Evolutionary conservation across 306 rosid genomes (phyloP), one percentile per base, ranked within the genome.

Genomic region (Cucurbita argyrosperma): DNA sequence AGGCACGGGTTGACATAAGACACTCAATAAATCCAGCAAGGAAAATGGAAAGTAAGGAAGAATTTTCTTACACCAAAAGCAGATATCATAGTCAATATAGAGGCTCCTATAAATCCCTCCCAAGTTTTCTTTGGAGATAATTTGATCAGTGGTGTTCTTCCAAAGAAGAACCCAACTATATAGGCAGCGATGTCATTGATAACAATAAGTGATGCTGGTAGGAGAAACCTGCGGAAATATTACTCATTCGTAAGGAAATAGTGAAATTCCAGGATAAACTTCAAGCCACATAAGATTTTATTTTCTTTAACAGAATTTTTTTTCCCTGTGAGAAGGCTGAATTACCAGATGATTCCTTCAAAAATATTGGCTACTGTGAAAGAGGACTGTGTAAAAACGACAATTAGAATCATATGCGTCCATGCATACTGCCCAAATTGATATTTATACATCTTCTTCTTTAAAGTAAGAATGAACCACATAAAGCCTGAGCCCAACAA

Each of bases 341-440:
- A 42, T 46, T 88, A 95, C 99, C 99, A 95, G 88, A 95, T 80
- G 83, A 95, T 95, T 82, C 97, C 99, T 87, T 95, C 96, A 78
- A 95, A 95, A 74, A 95, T 91, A 85, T 86, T 95, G 74, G 99
- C 97, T 71, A 95, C 99, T 1, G 97, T 88, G 86, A 95, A 91
- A 72, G 99, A 88, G 63, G 99, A 95, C 82, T 95, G 99, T 6
- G 90, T 85, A 85, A 95, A 95, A 81, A 95, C 97, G 38, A 90
- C 89, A 62, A 95, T 89, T 58, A 95, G 87, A 86, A 95, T 95
- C 99, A 95, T 95, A 76, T 95, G 96, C n/a, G 99, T 95, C 99
- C 99, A 95, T 71, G 99, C 97, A 88, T 88, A 95, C 92, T 95
- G 99, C 84, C 99, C 92, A 89, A 95, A 95, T 79, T 95, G 99